Conservation (phyloP, 1,284 basidiomycete genomes). For the Heimioporus retisporus region DNA sequence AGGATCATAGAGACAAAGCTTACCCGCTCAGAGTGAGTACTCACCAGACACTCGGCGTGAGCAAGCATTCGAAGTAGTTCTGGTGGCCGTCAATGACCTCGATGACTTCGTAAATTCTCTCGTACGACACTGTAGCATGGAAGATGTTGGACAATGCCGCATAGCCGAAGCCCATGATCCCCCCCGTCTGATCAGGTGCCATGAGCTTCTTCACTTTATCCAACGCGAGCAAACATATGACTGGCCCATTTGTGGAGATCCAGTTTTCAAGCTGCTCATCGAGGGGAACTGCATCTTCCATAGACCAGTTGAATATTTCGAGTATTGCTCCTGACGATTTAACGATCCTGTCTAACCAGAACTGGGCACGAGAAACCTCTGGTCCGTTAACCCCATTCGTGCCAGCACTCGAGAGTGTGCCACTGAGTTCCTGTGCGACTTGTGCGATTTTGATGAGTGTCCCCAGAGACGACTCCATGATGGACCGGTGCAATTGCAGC, state of each 20-base stretch:
- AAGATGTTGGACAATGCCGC: not conserved
- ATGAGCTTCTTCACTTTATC: slow-evolving; percentile 1
- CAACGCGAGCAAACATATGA: slow-evolving; percentile 3
- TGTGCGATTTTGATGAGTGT: not conserved
- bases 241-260: slow-evolving; percentile 2
- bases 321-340: not conserved
- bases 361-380: not conserved
- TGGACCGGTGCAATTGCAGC: too few species aligned
- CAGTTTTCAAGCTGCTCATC: not conserved
- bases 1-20: too few species aligned
- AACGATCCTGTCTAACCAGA: not conserved
- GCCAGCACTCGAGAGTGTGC: not conserved
- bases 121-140: not conserved
- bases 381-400: not conserved
- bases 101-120: not conserved
- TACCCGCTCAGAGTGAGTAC: not conserved
- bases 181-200: too few species aligned
- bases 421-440: slow-evolving; percentile 2
- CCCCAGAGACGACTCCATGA: not conserved
- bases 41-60: not conserved
- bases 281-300: too few species aligned
- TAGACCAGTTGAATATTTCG: not conserved
- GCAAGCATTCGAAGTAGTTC: too few species aligned
- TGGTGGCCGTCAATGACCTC: not conserved
- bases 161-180: not conserved